Evolutionary conservation across 345 rosid genomes (phyloP), one percentile per base, ranked within the genome.

Genomic region (Linum trigynum): DNA sequence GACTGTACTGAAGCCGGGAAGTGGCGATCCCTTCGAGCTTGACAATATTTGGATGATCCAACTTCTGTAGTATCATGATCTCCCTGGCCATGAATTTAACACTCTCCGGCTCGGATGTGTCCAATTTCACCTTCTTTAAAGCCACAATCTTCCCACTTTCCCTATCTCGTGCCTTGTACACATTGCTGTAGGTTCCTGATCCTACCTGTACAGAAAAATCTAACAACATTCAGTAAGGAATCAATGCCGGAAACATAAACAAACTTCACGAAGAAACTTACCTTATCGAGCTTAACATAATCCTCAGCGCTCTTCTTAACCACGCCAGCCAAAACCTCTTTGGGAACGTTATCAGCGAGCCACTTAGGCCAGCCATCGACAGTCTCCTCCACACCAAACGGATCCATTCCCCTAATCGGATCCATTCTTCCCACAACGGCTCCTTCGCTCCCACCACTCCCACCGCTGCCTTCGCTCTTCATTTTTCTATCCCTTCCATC

Each of bases 21-120:
- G 92, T 86, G 38, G 89, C 89, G 61, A 86, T 59, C 38, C 92
- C 92, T 68, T 81, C 84, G 64, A 86, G 89, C 82, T 84, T 86
- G 42, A 86, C 76, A 12, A 86, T 70, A 60, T 86, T 86, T n/a
- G 87, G 92, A 70, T 86, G 92, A 69, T 86, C 87, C 77, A 86
- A 64, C 77, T 79, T 83, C 77, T 77, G 81, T 17, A 86, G 68
- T 63, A 81, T 79, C 79, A 79, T 75, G 23, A 86, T 84, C 78
- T 86, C 89, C 57, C 87, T 65, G 0, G 92, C 92, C 92, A 84
- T 87, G 68, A 89, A 89, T 70, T 80, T 83, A 53, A 89, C 78
- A 69, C 90, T 85, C 79, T 85, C 87, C n/a, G 92, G 86, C 72
- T 86, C 89, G 8, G 85, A 74, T 61, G 83, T 78, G 67, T 84